A percentile compares a stretch with the other conserved stretches of the same genome.
Conservation (phyloP, 345 rosid genomes). For the Salix exigua region DNA sequence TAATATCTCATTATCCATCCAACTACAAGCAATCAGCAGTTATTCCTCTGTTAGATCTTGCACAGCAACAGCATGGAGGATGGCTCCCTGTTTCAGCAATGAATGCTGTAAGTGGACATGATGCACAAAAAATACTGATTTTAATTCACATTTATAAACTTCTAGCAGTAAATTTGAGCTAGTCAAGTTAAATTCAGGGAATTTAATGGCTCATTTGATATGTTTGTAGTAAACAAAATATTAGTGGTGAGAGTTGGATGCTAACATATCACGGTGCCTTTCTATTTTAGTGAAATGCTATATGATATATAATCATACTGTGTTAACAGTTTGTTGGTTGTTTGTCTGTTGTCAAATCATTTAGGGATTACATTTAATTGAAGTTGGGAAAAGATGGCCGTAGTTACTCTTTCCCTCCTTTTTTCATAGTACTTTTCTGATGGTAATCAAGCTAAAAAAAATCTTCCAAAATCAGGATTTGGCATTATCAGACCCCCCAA, state of each 20-base stretch:
- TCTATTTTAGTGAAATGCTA: neutral
- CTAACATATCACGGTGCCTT: neutral
- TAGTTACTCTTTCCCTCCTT: neutral
- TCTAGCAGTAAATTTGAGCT: neutral
- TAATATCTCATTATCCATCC: constrained; percentile 89
- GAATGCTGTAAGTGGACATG: constrained; percentile 64
- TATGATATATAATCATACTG: neutral
- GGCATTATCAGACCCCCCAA: neutral
- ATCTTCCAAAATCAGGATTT: neutral
- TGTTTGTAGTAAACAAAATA: neutral
- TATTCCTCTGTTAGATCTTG: constrained; percentile 95
- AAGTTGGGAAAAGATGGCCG: neutral
- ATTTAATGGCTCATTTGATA: neutral
- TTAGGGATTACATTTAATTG: neutral
- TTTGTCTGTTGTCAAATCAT: neutral
- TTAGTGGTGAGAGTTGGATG: neutral
- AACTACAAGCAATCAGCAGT: constrained; percentile 99
- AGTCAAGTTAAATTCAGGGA: neutral
- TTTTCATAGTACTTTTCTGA: neutral
- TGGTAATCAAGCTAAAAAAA: neutral
- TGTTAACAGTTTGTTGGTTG: neutral
- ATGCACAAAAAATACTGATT: neutral
- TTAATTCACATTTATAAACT: neutral
- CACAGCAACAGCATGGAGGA: constrained; percentile 99
- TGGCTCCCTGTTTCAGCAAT: constrained; percentile 99